phyloP scores from a whole-genome alignment of 2,329 filamentous ascomycete species.

The Apiospora saccharicola region DNA sequence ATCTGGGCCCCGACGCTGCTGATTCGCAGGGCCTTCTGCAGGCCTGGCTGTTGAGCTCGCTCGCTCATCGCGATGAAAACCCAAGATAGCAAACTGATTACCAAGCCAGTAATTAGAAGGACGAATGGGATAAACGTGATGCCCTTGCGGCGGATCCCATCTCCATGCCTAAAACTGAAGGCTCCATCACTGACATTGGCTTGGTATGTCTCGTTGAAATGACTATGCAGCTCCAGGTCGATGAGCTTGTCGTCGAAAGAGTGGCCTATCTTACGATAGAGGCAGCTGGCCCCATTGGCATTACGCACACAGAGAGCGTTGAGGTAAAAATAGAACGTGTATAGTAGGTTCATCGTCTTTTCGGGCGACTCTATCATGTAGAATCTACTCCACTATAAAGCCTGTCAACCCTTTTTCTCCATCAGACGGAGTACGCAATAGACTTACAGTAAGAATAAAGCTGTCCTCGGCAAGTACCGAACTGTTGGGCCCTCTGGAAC shows the following conservation, averaged over 20 bases:
- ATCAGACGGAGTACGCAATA: background rate
- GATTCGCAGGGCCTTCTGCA: background rate
- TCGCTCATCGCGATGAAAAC: background rate
- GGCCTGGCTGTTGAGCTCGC: background rate
- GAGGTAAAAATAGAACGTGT: slow-evolving; percentile 17
- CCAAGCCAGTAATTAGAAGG: background rate
- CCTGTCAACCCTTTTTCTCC: background rate
- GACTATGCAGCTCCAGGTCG: background rate
- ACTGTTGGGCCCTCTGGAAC: background rate
- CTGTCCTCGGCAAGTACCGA: slow-evolving; percentile 10
- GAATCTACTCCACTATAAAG: slow-evolving; percentile 15
- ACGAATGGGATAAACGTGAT: background rate
- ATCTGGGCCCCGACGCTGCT: background rate
- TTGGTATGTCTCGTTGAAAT: slow-evolving; percentile 20
- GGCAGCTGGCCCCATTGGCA: background rate
- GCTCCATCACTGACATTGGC: background rate
- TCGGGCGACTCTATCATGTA: background rate
- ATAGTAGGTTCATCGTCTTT: slow-evolving; percentile 17
- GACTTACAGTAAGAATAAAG: slow-evolving; percentile 15
- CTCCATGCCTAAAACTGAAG: background rate
- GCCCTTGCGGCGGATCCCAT: background rate
- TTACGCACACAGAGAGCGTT: slow-evolving; percentile 2
- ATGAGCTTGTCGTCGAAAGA: background rate
- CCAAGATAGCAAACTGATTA: background rate
- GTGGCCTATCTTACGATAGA: slow-evolving; percentile 1